Conservation (phyloP, 108 stramenopile species). For the Stephanodiscus triporus region DNA sequence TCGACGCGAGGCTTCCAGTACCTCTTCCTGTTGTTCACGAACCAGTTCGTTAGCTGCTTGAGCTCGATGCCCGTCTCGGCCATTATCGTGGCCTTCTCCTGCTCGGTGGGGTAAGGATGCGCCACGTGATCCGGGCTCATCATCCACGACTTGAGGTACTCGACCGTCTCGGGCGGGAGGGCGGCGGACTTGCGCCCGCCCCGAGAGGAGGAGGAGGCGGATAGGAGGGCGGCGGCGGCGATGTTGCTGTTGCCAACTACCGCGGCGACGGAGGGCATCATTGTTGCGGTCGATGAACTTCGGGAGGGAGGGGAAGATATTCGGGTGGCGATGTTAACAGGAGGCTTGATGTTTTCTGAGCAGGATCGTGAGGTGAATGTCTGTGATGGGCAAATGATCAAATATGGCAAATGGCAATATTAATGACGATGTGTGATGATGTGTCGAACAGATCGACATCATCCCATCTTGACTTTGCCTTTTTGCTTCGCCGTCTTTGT, state of each 20-base stretch:
- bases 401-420: no score
- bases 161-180: constrained; percentile 82
- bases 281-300: no score
- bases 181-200: constrained; percentile 56
- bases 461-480: no score
- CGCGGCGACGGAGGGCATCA: background rate
- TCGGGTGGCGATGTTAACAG: no score
- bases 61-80: constrained; percentile 87
- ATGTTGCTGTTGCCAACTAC: background rate
- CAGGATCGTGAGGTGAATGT: no score
- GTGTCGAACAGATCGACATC: no score
- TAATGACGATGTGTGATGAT: no score
- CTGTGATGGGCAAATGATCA: no score
- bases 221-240: no score
- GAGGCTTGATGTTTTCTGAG: no score
- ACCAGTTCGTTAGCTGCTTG: constrained; percentile 93
- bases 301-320: no score
- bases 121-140: constrained; percentile 90
- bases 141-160: constrained; percentile 92
- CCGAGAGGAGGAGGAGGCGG: background rate
- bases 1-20: constrained; percentile 90
- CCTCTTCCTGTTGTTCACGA: constrained; percentile 92
- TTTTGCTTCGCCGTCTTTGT: no score
- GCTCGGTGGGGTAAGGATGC: constrained; percentile 94
- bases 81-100: constrained; percentile 90